Evolutionary conservation across 768 basidiomycete genomes (phyloP).

Genomic region (Rhodotorula babjevae): DNA sequence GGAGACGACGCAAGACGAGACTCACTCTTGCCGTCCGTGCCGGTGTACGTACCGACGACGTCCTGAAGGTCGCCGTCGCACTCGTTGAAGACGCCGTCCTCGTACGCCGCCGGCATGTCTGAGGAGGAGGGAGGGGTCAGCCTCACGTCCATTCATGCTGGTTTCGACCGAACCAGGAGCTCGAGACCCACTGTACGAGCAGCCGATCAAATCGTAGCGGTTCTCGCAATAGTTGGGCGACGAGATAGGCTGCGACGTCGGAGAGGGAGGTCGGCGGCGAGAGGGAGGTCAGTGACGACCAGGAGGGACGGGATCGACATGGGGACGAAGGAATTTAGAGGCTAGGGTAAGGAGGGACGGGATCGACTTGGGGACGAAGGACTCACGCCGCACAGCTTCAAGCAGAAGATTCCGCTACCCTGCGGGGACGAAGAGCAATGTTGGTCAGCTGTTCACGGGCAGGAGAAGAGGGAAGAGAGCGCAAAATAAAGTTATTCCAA

Average conservation of each 20-base stretch:
- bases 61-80: constrained; percentile 30
- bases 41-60: constrained; percentile 27
- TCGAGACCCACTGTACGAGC: constrained; percentile 24
- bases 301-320: no score
- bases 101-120: constrained; percentile 34
- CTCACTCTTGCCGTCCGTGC: constrained; percentile 1
- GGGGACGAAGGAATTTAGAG: no score
- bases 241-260: neutral
- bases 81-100: constrained; percentile 18
- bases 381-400: constrained; percentile 57
- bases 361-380: neutral
- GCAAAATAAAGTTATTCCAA: neutral
- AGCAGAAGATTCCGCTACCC: constrained; percentile 54
- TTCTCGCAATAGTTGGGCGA: constrained; percentile 26
- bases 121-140: no score
- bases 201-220: constrained; percentile 31
- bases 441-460: no score
- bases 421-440: no score
- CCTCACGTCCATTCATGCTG: no score
- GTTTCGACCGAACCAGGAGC: neutral
- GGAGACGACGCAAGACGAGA: no score
- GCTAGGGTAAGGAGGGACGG: neutral
- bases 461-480: no score
- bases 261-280: no score
- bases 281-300: no score